Evolutionary conservation across 345 rosid species (phyloP).

Genomic region (Murraya koenigii): DNA sequence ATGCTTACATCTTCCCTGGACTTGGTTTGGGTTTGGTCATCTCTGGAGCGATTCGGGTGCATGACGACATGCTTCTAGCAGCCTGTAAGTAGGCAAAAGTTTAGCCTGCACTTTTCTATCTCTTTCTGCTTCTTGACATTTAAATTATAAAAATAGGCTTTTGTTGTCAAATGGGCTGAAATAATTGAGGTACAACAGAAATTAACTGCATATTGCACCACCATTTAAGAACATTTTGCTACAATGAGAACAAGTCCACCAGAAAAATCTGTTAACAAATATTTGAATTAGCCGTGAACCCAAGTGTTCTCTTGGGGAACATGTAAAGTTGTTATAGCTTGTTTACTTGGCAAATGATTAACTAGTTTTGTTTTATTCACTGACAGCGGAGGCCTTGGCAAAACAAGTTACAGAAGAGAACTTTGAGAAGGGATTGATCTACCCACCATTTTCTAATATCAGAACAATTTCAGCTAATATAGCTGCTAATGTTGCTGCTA

Average conservation of each 20-base stretch:
- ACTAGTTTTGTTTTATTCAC: constrained; percentile 2
- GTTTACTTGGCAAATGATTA: background rate
- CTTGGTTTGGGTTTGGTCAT: constrained; percentile 86
- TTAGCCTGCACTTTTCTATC: constrained; percentile 7
- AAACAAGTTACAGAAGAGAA: constrained; percentile 66
- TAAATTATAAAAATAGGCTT: background rate
- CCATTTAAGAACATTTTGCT: background rate
- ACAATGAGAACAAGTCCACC: background rate
- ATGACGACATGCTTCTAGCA: constrained; percentile 81
- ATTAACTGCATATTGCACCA: background rate
- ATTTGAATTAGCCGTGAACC: background rate
- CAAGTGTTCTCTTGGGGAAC: background rate
- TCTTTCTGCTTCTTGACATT: background rate
- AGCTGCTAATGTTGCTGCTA: constrained; percentile 93
- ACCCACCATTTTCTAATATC: constrained; percentile 79
- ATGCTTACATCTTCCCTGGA: constrained; percentile 93
- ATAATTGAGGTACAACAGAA: background rate
- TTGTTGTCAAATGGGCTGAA: background rate
- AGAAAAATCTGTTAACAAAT: background rate
- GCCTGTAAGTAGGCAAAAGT: constrained; percentile 54
- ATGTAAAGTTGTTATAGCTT: background rate
- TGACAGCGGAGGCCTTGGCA: constrained; percentile 86
- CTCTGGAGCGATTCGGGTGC: constrained; percentile 82
- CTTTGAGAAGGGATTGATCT: constrained; percentile 76
- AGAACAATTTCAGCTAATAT: constrained; percentile 85